Conservation (phyloP, 73 alveolate genomes). For the Paramecium caudatum region DNA sequence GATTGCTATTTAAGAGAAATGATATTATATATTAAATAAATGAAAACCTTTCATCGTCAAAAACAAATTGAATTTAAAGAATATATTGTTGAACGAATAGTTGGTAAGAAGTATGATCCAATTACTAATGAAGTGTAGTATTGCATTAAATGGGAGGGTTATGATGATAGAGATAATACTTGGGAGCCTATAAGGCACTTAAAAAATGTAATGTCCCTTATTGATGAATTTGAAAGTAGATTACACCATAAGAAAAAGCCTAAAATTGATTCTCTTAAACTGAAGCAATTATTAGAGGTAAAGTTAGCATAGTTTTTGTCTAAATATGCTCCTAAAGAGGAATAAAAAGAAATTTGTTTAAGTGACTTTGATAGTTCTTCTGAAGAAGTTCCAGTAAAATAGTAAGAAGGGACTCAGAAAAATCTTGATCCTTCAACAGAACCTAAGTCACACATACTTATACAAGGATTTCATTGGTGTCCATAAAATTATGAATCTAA, state of each 20-base stretch:
- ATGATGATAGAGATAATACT: background rate
- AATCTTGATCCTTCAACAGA: too few species aligned
- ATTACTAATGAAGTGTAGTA: background rate
- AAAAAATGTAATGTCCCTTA: background rate
- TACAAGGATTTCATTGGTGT: background rate
- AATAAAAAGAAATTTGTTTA: constrained; percentile 21
- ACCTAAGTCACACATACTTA: background rate
- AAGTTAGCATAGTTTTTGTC: background rate
- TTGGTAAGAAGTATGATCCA: background rate
- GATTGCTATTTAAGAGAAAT: constrained; percentile 58
- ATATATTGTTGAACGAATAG: constrained; percentile 4
- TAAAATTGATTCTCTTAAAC: background rate
- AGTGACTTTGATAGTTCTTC: background rate
- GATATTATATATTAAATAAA: constrained; percentile 46
- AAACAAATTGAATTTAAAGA: background rate
- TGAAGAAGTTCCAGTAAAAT: background rate
- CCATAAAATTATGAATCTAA: background rate
- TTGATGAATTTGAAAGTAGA: background rate
- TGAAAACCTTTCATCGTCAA: background rate
- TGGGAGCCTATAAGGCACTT: constrained; percentile 40
- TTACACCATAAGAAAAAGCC: background rate
- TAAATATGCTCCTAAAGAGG: background rate
- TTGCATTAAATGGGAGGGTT: constrained; percentile 57
- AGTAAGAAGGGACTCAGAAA: too few species aligned
- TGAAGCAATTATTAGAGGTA: background rate